Conservation (phyloP, 1,284 basidiomycete genomes). For the Coriolopsis trogii region DNA sequence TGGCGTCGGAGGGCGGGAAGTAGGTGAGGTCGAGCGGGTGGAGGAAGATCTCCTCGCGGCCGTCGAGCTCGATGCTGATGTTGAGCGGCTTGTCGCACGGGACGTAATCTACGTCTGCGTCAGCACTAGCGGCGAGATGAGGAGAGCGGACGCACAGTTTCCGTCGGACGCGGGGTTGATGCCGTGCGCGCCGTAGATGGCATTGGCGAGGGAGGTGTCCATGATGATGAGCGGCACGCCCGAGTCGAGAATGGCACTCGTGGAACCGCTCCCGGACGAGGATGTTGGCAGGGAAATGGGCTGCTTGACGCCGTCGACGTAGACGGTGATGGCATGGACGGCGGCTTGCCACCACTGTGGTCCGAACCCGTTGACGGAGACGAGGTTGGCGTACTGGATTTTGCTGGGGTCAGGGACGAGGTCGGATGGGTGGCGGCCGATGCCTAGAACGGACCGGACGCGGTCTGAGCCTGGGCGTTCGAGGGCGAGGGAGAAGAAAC, state of each 20-base stretch:
- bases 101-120: conserved; percentile 58
- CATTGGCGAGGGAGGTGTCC: conserved; percentile 62
- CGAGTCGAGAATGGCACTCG: conserved; percentile 69
- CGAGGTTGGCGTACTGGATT: conserved; percentile 52
- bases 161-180: conserved; percentile 61
- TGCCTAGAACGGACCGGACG: conserved; percentile 61
- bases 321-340: conserved; percentile 61
- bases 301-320: conserved; percentile 47
- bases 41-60: conserved; percentile 55
- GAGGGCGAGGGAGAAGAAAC: conserved; percentile 70
- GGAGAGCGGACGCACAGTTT: conserved; percentile 50
- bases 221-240: conserved; percentile 69
- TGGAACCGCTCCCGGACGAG: conserved; percentile 38
- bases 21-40: conserved; percentile 74
- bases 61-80: conserved; percentile 64
- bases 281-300: conserved; percentile 40
- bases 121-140: conserved; percentile 3
- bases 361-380: conserved; percentile 39
- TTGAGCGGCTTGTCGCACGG: conserved; percentile 71
- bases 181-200: conserved; percentile 76
- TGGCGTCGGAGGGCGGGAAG: conserved; percentile 40
- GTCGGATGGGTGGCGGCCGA: conserved; percentile 62
- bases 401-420: conserved; percentile 53
- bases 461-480: conserved; percentile 61
- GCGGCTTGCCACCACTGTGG: conserved; percentile 62